phyloP scores from a whole-genome alignment of 345 rosid species.

The Corchorus capsularis region DNA sequence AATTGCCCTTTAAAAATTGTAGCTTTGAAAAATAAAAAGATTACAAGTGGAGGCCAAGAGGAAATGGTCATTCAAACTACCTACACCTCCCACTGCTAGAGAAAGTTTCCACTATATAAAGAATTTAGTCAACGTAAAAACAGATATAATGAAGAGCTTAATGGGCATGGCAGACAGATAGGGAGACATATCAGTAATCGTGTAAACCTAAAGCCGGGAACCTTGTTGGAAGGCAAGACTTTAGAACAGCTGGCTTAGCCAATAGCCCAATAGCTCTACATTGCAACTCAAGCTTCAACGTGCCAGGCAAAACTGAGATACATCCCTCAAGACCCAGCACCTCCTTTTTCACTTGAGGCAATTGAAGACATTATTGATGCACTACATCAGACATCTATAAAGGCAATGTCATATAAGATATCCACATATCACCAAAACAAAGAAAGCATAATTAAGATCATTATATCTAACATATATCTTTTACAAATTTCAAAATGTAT shows the following conservation, averaged over 20 bases:
- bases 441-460: not conserved
- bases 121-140: constrained; percentile 2
- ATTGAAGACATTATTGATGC: constrained; percentile 10
- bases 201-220: not conserved
- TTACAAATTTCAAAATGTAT: not conserved
- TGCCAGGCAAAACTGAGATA: constrained; percentile 15
- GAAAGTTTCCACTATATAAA: not conserved
- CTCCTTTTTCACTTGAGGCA: constrained; percentile 14
- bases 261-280: constrained; percentile 13
- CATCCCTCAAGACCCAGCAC: constrained; percentile 13
- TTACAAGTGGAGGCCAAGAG: not conserved
- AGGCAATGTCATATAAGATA: not conserved
- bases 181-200: not conserved
- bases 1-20: not conserved
- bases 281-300: constrained; percentile 17
- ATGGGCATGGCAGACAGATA: constrained; percentile 1
- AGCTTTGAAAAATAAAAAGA: not conserved
- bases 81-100: not conserved
- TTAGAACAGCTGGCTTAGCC: constrained; percentile 7
- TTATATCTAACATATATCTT: not conserved
- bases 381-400: constrained; percentile 15
- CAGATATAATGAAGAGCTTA: not conserved
- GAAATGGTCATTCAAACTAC: not conserved
- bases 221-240: constrained; percentile 9
- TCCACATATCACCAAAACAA: not conserved